Percentiles rank a stretch among this genome's conserved stretches.
phyloP scores from a whole-genome alignment of 805 yeast genomes.

The Starmera quercuum region DNA sequence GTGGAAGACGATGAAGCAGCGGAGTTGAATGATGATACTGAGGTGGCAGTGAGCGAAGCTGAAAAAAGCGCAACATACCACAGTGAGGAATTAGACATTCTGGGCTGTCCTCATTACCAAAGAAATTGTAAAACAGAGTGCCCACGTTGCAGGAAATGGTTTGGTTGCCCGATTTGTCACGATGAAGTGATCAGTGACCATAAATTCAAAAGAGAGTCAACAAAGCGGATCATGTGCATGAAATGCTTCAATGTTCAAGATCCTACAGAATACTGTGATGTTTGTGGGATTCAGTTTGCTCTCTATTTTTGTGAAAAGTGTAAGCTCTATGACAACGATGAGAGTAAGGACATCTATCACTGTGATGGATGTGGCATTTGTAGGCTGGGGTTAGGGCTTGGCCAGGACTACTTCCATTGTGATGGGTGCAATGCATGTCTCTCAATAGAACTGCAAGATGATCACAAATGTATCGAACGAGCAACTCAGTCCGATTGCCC shows the following conservation, averaged over 20 bases:
- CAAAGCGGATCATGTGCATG: slow-evolving; percentile 75
- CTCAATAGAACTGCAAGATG: slow-evolving; percentile 65
- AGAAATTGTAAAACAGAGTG: slow-evolving; percentile 82
- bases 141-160: slow-evolving; percentile 67
- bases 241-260: slow-evolving; percentile 66
- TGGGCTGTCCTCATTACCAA: slow-evolving; percentile 82
- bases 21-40: slow-evolving; percentile 7
- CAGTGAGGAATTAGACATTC: slow-evolving; percentile 31
- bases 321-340: slow-evolving; percentile 77
- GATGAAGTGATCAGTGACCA: slow-evolving; percentile 50
- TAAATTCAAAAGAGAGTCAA: slow-evolving; percentile 49
- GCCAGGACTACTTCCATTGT: slow-evolving; percentile 88
- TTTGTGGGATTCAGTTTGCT: slow-evolving; percentile 64
- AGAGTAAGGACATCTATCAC: slow-evolving; percentile 76
- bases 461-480: slow-evolving; percentile 79
- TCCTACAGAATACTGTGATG: slow-evolving; percentile 60
- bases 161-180: slow-evolving; percentile 80
- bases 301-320: slow-evolving; percentile 73
- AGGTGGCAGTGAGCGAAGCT: slow-evolving; percentile 28
- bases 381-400: slow-evolving; percentile 80
- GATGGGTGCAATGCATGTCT: slow-evolving; percentile 84
- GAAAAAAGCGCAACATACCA: slow-evolving; percentile 39
- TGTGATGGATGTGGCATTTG: slow-evolving; percentile 93
- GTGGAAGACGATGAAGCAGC: slow-evolving; percentile 2
- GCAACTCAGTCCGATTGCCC: slow-evolving; percentile 91